Conservation (phyloP, 2,329 filamentous ascomycete species). For the Aspergillus proliferans region DNA sequence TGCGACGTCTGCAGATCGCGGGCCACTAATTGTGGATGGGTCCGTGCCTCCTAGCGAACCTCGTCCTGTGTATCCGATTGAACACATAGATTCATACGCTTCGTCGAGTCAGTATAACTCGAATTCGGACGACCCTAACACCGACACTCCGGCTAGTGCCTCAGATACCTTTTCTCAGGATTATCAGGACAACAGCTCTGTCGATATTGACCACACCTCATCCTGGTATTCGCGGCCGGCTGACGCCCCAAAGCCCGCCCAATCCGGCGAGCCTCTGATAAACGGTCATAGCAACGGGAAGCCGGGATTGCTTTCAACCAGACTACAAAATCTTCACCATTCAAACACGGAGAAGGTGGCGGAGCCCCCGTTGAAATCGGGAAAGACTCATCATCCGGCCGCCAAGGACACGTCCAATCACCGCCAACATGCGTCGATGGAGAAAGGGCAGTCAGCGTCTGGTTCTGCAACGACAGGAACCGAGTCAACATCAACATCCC, state of each 20-base stretch:
- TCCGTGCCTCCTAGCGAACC: constrained; percentile 37
- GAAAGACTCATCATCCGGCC: constrained; percentile 16
- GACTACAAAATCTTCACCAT: constrained; percentile 33
- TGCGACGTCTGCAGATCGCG: constrained; percentile 25
- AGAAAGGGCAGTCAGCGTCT: constrained; percentile 19
- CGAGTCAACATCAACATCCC: constrained; percentile 22
- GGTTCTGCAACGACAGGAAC: constrained; percentile 24
- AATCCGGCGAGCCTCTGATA: constrained; percentile 8
- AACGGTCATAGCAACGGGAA: constrained; percentile 25
- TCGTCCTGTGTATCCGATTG: constrained; percentile 25
- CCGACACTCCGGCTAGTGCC: constrained; percentile 31
- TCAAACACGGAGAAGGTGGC: constrained; percentile 27
- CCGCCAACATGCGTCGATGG: constrained; percentile 9
- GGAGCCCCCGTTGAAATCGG: constrained; percentile 21
- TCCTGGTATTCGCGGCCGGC: constrained; percentile 20
- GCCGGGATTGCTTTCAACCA: constrained; percentile 30
- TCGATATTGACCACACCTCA: constrained; percentile 27
- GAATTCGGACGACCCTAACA: constrained; percentile 33
- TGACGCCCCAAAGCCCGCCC: constrained; percentile 16
- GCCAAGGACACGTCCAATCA: constrained; percentile 22
- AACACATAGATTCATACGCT: constrained; percentile 31
- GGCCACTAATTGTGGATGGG: constrained; percentile 44
- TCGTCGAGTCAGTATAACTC: constrained; percentile 36
- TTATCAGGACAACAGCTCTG: constrained; percentile 30
- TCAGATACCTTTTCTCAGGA: constrained; percentile 36